Evolutionary conservation across 345 rosid species (phyloP), one percentile per base, ranked within the genome.

Genomic region (Schrenkiella parvula): DNA sequence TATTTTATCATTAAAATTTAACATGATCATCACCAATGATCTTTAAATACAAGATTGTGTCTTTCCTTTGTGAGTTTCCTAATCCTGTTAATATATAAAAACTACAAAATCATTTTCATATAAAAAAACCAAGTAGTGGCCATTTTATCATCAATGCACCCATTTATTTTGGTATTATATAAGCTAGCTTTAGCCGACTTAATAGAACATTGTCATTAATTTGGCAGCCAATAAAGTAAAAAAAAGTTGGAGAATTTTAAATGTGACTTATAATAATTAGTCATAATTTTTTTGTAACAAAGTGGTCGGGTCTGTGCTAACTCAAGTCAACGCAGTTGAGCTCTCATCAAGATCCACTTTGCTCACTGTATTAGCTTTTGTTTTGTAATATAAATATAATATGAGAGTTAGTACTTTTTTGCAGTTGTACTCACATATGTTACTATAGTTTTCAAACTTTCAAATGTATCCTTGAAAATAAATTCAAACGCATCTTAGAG

Each of bases 161-260:
- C 11, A 22, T 1, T 67, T 19, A 14, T 23, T 1, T 37, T 3
- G 5, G 7, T 48, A 22, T 12, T 22, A 3, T 22, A 26, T 41
- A 68, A n/a, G 25, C 5, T 10, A 29, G 23, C 29, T 25, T 58
- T 70, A 7, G 39, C 74, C 74, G 48, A 70, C 66, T 58, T 58
- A 47, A 17, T 35, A 47, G 59, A 47, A 70, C n/a, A 17, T 8
- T 46, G 15, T 29, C 50, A 35, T 21, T n/a, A n/a, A n/a, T 35
- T 17, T 19, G 31, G 22, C 67, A 12, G 67, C 50, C 67, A 47
- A 70, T 47, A 59, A 70, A 70, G 74, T n/a, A 54, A 56, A 22
- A 4, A 19, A 70, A 23, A 25, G n/a, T 46, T 34, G 58, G 48
- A 58, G 39, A 23, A 22, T 57, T 47, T 12, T 12, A 58, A 59